A percentile compares a stretch with the other conserved stretches of the same genome.
phyloP scores from a whole-genome alignment of 441 rosid species.

The Erodium moschatum region DNA sequence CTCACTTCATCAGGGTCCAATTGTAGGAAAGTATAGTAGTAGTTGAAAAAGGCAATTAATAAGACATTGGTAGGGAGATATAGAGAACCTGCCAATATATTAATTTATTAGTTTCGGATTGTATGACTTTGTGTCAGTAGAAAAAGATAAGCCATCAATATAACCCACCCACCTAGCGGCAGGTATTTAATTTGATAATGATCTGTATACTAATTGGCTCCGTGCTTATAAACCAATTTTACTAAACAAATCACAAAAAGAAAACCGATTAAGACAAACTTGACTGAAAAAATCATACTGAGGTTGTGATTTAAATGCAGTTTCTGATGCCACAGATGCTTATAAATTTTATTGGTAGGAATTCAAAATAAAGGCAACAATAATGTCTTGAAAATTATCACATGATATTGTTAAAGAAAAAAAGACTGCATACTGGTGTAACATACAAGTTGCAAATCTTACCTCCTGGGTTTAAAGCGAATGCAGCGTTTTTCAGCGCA shows the following conservation, averaged over 20 bases:
- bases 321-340: neutral
- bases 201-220: neutral
- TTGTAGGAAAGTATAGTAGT: constrained; percentile 95
- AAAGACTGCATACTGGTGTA: neutral
- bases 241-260: neutral
- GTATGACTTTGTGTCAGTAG: neutral
- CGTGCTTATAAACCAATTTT: neutral
- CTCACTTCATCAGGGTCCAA: constrained; percentile 96
- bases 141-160: neutral
- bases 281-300: neutral
- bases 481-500: constrained; percentile 71
- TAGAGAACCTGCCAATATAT: constrained; percentile 57
- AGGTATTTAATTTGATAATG: neutral
- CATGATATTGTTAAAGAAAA: neutral
- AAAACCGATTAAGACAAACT: neutral
- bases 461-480: constrained; percentile 91
- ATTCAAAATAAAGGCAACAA: neutral
- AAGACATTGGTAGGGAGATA: constrained; percentile 87
- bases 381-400: neutral
- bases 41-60: constrained; percentile 92
- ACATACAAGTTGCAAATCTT: constrained; percentile 18
- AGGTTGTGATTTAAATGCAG: neutral
- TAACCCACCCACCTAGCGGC: neutral
- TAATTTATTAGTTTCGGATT: constrained; percentile 6
- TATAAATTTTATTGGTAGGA: neutral